These are phyloP conservation scores for Mucuna pruriens DNA, from an alignment of 306 rosid species.

Conservation along the genomic window DNA sequence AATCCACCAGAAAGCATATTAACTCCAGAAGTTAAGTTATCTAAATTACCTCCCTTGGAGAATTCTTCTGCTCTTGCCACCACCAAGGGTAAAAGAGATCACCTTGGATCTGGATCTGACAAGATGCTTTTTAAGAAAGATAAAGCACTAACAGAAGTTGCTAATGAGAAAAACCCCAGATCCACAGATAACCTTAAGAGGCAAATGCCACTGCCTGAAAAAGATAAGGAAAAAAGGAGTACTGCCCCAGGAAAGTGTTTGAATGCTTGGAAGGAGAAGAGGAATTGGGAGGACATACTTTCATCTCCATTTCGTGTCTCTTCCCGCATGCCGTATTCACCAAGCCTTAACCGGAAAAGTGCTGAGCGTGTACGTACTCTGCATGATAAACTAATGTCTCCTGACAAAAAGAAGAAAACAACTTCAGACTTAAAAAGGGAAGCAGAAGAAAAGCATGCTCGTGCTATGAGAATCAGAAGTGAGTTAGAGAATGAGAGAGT, in stretches of 20 bases:
- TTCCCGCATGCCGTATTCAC: slow-evolving; percentile 83
- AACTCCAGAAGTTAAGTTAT: slow-evolving; percentile 49
- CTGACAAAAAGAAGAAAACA: slow-evolving; percentile 94
- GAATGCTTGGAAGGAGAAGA: slow-evolving; percentile 99
- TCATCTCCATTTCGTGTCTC: slow-evolving; percentile 85
- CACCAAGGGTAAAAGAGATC: slow-evolving; percentile 71
- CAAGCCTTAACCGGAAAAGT: slow-evolving; percentile 89
- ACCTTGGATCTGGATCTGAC: slow-evolving; percentile 63
- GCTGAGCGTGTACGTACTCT: slow-evolving; percentile 86
- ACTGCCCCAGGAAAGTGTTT: slow-evolving; percentile 72
- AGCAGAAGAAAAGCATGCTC: slow-evolving; percentile 96
- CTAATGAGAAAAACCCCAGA: slow-evolving; percentile 62
- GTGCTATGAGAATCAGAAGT: slow-evolving; percentile 93
- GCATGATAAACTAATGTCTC: slow-evolving; percentile 97
- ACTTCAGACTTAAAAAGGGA: slow-evolving; percentile 82
- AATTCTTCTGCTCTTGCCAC: slow-evolving; percentile 51
- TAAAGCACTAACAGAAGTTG: slow-evolving; percentile 53
- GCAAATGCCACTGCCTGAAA: slow-evolving; percentile 61
- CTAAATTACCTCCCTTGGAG: slow-evolving; percentile 62
- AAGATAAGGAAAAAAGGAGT: slow-evolving; percentile 82
- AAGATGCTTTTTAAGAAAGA: slow-evolving; percentile 67
- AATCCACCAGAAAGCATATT: slow-evolving; percentile 50
- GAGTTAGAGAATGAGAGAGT: slow-evolving; percentile 96
- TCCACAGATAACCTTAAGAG: slow-evolving; percentile 55
- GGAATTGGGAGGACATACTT: slow-evolving; percentile 96